Evolutionary conservation across 257 asterid species (phyloP).

Genomic region (Jacaranda mimosifolia): DNA sequence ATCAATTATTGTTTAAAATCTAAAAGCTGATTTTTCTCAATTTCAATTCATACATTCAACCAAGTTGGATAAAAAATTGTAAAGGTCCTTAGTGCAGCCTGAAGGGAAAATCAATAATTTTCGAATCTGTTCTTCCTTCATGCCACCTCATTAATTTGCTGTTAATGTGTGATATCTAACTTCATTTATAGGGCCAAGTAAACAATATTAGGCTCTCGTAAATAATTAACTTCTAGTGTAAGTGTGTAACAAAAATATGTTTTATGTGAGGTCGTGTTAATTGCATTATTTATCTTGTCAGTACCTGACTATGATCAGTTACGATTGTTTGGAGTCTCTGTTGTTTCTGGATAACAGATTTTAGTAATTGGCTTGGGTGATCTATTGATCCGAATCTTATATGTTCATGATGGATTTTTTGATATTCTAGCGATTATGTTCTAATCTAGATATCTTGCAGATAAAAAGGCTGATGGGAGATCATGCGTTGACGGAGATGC

Average conservation of each 20-base stretch:
- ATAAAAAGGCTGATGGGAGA: conserved; percentile 84
- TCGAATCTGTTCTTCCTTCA: too few relatives aligned
- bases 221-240: background rate
- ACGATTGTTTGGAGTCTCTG: background rate
- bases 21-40: too few relatives aligned
- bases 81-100: too few relatives aligned
- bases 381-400: background rate
- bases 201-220: too few relatives aligned
- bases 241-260: background rate
- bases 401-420: background rate
- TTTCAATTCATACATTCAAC: too few relatives aligned
- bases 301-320: background rate
- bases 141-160: too few relatives aligned
- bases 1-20: too few relatives aligned
- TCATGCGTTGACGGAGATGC: conserved; percentile 78
- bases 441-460: conserved; percentile 54
- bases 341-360: background rate
- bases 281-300: background rate
- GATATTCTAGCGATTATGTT: background rate
- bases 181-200: too few relatives aligned
- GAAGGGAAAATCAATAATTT: too few relatives aligned
- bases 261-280: background rate
- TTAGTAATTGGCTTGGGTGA: background rate
- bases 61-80: too few relatives aligned
- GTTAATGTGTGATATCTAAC: too few relatives aligned